phyloP scores from a whole-genome alignment of 2,329 filamentous ascomycete genomes.

The Aspergillus sp. region DNA sequence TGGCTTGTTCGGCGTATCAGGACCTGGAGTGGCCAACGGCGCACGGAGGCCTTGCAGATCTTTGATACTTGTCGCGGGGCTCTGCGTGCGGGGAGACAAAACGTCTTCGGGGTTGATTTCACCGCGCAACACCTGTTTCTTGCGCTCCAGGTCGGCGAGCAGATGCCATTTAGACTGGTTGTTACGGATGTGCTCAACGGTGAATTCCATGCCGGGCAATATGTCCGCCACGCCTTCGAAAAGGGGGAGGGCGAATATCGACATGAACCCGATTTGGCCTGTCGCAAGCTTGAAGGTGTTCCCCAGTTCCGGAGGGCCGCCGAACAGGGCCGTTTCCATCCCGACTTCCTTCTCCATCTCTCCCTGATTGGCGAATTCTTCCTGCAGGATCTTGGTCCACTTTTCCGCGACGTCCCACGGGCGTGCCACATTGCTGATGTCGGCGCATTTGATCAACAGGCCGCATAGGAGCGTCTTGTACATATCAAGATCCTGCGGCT shows the following conservation, averaged over 20 bases:
- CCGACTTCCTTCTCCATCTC: constrained; percentile 86
- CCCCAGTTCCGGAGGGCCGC: constrained; percentile 73
- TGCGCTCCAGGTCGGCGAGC: constrained; percentile 32
- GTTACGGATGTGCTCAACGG: constrained; percentile 73
- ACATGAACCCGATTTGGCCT: constrained; percentile 95
- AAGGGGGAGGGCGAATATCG: constrained; percentile 86
- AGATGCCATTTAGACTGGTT: constrained; percentile 71
- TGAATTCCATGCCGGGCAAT: constrained; percentile 80
- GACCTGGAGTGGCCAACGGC: constrained; percentile 9
- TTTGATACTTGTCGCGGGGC: constrained; percentile 23
- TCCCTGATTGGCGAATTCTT: constrained; percentile 91
- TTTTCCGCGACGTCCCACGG: constrained; percentile 76
- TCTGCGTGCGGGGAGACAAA: constrained; percentile 37
- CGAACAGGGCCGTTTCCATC: constrained; percentile 83
- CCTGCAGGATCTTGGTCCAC: constrained; percentile 93
- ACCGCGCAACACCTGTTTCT: constrained; percentile 24
- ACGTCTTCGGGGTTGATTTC: constrained; percentile 23
- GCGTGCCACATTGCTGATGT: constrained; percentile 96
- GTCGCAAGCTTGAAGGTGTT: constrained; percentile 80
- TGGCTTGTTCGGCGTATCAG: constrained; percentile 12
- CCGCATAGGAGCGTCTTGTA: constrained; percentile 81
- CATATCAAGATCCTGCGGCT: constrained; percentile 70
- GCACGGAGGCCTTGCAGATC: constrained; percentile 9
- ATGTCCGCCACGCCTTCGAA: constrained; percentile 87
- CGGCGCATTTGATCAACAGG: constrained; percentile 93